phyloP scores from a whole-genome alignment of 2,329 filamentous ascomycete genomes.

The Chaetomium sp. region DNA sequence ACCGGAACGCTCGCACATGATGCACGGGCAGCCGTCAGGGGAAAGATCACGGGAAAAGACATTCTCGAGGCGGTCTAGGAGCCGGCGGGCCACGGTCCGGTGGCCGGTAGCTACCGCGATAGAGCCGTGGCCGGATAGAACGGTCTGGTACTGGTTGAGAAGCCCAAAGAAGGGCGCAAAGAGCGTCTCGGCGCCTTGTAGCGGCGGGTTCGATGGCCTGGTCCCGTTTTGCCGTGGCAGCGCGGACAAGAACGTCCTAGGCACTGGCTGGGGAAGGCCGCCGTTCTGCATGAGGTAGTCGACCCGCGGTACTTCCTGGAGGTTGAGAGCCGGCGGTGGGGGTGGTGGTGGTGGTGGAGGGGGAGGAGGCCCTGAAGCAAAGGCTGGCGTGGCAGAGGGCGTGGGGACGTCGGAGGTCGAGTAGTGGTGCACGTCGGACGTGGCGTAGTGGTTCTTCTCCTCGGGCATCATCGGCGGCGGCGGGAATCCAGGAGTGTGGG shows the following conservation, averaged over 20 bases:
- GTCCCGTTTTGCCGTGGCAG: constrained; percentile 51
- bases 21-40: constrained; percentile 73
- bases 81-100: constrained; percentile 80
- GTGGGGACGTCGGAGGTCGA: constrained; percentile 35
- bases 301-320: constrained; percentile 69
- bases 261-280: constrained; percentile 64
- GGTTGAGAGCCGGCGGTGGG: constrained; percentile 67
- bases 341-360: constrained; percentile 48
- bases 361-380: constrained; percentile 32
- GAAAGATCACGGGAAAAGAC: constrained; percentile 93
- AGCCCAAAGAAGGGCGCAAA: constrained; percentile 79
- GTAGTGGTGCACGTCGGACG: constrained; percentile 30
- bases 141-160: constrained; percentile 77
- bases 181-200: constrained; percentile 62
- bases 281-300: constrained; percentile 91
- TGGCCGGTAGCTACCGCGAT: constrained; percentile 94
- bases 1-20: constrained; percentile 65
- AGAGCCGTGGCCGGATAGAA: constrained; percentile 78
- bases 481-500: constrained; percentile 47
- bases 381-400: constrained; percentile 34
- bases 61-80: constrained; percentile 85
- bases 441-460: constrained; percentile 33
- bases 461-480: constrained; percentile 36
- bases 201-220: constrained; percentile 56
- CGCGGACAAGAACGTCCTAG: constrained; percentile 65